Conservation (phyloP, 225 moss, liverwort and hornwort genomes). For the Rhytidiadelphus loreus region DNA sequence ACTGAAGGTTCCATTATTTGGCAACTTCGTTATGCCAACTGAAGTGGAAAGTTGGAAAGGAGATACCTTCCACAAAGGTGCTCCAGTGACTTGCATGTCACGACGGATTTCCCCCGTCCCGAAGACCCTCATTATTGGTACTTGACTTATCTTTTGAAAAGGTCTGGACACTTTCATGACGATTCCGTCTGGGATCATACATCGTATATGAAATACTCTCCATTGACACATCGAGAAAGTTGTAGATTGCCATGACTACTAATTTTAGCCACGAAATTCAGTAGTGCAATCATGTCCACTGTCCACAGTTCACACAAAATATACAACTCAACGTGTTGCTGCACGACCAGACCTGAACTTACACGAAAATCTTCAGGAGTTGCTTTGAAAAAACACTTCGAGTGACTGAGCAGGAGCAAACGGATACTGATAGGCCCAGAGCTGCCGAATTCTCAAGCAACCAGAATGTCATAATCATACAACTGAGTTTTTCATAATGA, state of each 20-base stretch:
- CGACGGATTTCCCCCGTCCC: no score
- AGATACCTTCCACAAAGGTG: no score
- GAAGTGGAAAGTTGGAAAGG: no score
- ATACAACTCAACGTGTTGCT: not conserved
- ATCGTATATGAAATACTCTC: not conserved
- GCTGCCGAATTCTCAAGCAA: not conserved
- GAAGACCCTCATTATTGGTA: not conserved
- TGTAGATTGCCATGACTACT: not conserved
- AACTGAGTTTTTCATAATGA: not conserved
- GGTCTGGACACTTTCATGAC: not conserved
- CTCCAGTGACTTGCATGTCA: no score
- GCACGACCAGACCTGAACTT: not conserved
- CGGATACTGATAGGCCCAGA: no score
- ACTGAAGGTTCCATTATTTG: no score
- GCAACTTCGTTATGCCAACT: no score
- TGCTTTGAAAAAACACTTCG: not conserved
- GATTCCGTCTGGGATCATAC: no score
- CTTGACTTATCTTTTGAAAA: not conserved
- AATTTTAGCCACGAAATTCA: not conserved
- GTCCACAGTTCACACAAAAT: not conserved
- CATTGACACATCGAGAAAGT: not conserved
- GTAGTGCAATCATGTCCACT: not conserved
- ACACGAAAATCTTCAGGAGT: not conserved
- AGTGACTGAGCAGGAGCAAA: not conserved
- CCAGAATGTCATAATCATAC: not conserved